A percentile compares a stretch with the other conserved stretches of the same genome.
Conservation (phyloP, 306 rosid species). For the Crataegus laevigata region DNA sequence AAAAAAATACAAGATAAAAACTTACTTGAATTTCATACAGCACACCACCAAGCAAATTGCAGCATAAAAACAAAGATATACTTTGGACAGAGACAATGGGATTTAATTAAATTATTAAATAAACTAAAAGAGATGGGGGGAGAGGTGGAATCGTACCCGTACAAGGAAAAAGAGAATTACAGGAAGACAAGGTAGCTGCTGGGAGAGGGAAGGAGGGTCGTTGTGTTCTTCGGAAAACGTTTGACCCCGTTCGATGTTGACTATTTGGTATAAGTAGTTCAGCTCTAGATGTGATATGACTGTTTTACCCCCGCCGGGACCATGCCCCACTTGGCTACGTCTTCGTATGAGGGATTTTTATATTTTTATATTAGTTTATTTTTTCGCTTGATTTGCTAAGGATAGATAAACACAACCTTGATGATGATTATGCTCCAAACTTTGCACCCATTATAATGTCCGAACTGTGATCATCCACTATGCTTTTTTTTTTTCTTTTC, state of each 20-base stretch:
- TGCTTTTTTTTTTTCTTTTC: too few species aligned
- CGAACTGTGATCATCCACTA: background rate
- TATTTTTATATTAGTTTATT: background rate
- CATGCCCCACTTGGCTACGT: background rate
- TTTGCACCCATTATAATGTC: background rate
- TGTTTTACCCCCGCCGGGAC: background rate
- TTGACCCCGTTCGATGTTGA: constrained; percentile 17
- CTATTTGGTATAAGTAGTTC: constrained; percentile 14
- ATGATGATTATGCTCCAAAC: background rate
- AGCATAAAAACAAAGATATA: background rate
- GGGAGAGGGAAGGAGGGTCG: background rate
- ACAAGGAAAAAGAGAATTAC: constrained; percentile 11
- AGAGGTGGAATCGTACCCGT: constrained; percentile 12
- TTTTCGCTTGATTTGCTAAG: background rate
- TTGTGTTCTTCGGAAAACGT: constrained; percentile 21
- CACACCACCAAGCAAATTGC: background rate
- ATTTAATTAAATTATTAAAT: too few species aligned
- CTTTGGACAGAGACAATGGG: background rate
- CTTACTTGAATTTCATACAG: background rate
- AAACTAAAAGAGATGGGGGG: background rate
- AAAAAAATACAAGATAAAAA: background rate
- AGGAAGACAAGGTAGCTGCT: background rate
- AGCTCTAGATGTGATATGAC: background rate
- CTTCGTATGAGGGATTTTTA: background rate
- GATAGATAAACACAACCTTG: background rate